Percentiles rank a stretch among this genome's conserved stretches.
These are phyloP conservation scores for Talaromyces atroroseus DNA, from an alignment of 2,329 filamentous ascomycete species.

Conservation along the genomic window DNA sequence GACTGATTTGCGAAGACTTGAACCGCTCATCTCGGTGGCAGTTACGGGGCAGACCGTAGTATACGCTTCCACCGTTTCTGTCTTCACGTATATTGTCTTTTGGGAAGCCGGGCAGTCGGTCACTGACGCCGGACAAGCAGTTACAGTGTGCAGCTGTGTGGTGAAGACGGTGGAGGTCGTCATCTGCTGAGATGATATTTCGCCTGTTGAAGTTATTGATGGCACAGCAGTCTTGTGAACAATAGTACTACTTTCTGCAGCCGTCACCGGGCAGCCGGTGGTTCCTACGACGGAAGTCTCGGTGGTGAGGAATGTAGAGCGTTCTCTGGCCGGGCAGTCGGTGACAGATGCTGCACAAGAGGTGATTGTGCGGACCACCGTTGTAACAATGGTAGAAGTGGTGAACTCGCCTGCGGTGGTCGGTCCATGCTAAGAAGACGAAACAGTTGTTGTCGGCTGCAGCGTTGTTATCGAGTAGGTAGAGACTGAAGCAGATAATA, in stretches of 20 bases:
- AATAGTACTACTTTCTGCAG: background rate
- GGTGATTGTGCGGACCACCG: slow-evolving; percentile 15
- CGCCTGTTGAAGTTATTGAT: background rate
- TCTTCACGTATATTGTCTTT: background rate
- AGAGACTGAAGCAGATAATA: too few species aligned
- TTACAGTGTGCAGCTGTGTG: background rate
- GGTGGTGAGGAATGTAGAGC: slow-evolving; percentile 14
- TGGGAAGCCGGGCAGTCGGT: background rate
- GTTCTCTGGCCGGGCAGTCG: slow-evolving; percentile 16
- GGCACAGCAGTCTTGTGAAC: too few species aligned
- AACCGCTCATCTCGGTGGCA: background rate
- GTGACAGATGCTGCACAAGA: slow-evolving; percentile 16
- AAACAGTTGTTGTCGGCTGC: background rate
- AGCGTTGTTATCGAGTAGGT: too few species aligned
- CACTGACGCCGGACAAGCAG: background rate
- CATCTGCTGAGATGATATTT: background rate
- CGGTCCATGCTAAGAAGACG: background rate
- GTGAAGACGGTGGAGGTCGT: background rate
- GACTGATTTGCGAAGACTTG: background rate
- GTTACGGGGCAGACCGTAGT: background rate
- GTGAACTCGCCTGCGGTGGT: slow-evolving; percentile 4
- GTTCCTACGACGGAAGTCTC: slow-evolving; percentile 20
- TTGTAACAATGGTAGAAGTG: slow-evolving; percentile 14
- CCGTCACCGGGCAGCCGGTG: slow-evolving; percentile 11
- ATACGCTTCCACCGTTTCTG: background rate